Evolutionary conservation across 2,329 filamentous ascomycete species (phyloP).

Genomic region (Aspergillus tanneri): DNA sequence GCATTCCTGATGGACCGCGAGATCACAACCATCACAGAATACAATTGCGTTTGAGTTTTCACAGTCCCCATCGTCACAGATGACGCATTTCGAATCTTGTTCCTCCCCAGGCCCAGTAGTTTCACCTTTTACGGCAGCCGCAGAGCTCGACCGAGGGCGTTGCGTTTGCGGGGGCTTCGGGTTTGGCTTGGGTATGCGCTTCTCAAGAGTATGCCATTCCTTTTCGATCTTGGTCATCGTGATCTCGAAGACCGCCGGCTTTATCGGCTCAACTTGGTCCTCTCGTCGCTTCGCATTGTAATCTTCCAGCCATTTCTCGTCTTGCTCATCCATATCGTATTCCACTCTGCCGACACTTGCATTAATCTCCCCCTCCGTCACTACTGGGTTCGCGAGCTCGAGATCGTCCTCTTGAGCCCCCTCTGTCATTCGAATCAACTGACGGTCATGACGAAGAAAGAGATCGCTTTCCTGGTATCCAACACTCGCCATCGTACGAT

Average conservation of each 20-base stretch:
- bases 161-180: conserved; percentile 95
- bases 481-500: conserved; percentile 92
- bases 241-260: conserved; percentile 92
- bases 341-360: conserved; percentile 76
- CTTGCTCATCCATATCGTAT: conserved; percentile 99
- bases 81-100: conserved; percentile 94
- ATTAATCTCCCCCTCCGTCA: conserved; percentile 60
- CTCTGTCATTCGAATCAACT: conserved; percentile 64
- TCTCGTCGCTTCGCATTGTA: conserved; percentile 75
- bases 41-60: conserved; percentile 99
- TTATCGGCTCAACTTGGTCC: conserved; percentile 76
- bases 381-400: conserved; percentile 54
- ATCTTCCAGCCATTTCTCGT: conserved; percentile 89
- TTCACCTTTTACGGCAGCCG: conserved; percentile 93
- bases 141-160: conserved; percentile 86
- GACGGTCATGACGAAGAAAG: conserved; percentile 74
- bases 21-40: conserved; percentile 95
- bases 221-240: conserved; percentile 99
- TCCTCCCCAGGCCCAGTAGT: conserved; percentile 78
- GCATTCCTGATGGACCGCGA: conserved; percentile 97
- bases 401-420: conserved; percentile 64
- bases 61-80: conserved; percentile 98
- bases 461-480: conserved; percentile 95
- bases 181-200: conserved; percentile 93
- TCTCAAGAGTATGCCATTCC: conserved; percentile 95